These are phyloP conservation scores for Penicillium sp. DNA, from an alignment of 2,329 filamentous ascomycete species.

Conservation along the genomic window DNA sequence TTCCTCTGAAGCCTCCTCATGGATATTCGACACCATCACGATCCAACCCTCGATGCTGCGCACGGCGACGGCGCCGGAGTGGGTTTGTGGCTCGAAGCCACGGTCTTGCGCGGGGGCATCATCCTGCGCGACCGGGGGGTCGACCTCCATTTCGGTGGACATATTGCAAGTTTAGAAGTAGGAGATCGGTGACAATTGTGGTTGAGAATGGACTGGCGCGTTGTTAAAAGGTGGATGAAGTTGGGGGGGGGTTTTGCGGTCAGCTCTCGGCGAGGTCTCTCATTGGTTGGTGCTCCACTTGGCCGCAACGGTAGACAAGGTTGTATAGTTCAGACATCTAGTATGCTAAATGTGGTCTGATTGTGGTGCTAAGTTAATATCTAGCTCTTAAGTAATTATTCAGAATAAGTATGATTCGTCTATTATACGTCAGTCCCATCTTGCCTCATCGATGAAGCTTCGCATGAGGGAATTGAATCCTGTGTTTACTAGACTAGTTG, in stretches of 20 bases:
- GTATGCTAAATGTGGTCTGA: too few species aligned
- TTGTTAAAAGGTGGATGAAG: constrained; percentile 1
- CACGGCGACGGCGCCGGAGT: constrained; percentile 50
- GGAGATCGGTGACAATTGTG: constrained; percentile 47
- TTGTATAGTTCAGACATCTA: too few species aligned
- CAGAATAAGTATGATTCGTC: too few species aligned
- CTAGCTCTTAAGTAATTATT: too few species aligned
- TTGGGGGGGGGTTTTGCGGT: constrained; percentile 1
- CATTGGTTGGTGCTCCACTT: constrained; percentile 1
- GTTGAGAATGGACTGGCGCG: constrained; percentile 42
- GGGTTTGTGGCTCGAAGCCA: constrained; percentile 41
- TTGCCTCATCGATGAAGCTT: too few species aligned
- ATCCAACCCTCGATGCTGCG: constrained; percentile 66
- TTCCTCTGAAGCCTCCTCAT: constrained; percentile 63
- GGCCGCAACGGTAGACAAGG: too few species aligned
- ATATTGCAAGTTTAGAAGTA: constrained; percentile 40
- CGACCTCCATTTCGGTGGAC: constrained; percentile 45
- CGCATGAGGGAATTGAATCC: too few species aligned
- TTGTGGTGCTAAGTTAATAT: too few species aligned
- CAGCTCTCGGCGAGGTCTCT: constrained; percentile 5
- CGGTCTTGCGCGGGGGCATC: constrained; percentile 28
- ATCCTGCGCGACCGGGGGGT: constrained; percentile 35
- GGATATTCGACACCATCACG: constrained; percentile 62
- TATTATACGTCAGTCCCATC: too few species aligned
- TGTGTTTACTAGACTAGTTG: too few species aligned